These are phyloP conservation scores for Colletotrichum brevisporum DNA, from an alignment of 2,329 filamentous ascomycete species.

Conservation along the genomic window DNA sequence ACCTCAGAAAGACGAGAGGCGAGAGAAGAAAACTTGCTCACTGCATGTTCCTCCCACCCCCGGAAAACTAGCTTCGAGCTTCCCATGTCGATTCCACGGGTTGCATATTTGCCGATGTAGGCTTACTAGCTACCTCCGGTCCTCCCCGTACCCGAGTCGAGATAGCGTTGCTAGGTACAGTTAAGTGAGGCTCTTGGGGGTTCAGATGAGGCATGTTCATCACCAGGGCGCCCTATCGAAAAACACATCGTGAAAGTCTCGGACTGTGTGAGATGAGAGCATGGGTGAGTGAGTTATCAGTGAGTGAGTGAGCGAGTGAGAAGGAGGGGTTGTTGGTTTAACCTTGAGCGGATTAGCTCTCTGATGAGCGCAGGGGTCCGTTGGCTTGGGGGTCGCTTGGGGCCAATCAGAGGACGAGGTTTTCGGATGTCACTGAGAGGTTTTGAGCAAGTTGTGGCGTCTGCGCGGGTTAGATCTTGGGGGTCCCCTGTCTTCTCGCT, in stretches of 20 bases:
- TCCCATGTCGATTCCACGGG: background rate
- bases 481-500: conserved; percentile 12
- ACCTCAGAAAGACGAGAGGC: background rate
- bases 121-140: background rate
- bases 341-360: conserved; percentile 35
- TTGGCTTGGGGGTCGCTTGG: background rate
- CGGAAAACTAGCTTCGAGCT: conserved; percentile 17
- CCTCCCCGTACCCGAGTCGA: background rate
- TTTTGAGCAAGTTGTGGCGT: conserved; percentile 65
- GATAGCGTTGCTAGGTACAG: background rate
- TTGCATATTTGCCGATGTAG: conserved; percentile 9
- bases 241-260: background rate
- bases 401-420: conserved; percentile 10
- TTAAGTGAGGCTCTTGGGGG: background rate
- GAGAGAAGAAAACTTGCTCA: conserved; percentile 24
- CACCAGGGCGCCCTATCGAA: background rate
- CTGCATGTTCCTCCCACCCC: background rate
- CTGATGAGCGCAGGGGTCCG: conserved; percentile 31
- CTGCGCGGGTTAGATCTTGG: conserved; percentile 23
- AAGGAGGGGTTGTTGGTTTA: conserved; percentile 23
- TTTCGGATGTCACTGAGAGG: conserved; percentile 51
- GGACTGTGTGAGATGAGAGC: background rate
- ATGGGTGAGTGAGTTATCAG: background rate
- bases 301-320: background rate
- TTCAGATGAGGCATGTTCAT: background rate